Evolutionary conservation across 1,284 basidiomycete species (phyloP).

Genomic region (Ustilago loliicola): DNA sequence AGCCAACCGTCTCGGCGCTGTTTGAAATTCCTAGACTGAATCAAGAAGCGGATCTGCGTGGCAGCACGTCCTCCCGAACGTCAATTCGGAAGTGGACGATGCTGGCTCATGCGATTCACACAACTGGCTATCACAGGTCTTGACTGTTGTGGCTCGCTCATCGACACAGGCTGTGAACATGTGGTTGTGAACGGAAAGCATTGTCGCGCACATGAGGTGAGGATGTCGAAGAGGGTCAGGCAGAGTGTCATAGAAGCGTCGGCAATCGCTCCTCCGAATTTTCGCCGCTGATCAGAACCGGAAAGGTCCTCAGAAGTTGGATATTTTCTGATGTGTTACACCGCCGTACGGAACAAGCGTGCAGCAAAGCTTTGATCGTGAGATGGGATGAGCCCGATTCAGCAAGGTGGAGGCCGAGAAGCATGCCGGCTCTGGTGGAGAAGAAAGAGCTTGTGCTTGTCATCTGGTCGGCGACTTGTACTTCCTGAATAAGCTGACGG

Average conservation of each 20-base stretch:
- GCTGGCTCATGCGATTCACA: too few relatives aligned
- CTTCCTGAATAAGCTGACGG: background rate
- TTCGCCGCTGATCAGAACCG: background rate
- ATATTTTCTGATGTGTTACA: background rate
- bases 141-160: too few relatives aligned
- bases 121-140: too few relatives aligned
- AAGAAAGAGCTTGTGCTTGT: background rate
- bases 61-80: background rate
- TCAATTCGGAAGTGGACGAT: too few relatives aligned
- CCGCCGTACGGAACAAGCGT: background rate
- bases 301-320: conserved; percentile 2
- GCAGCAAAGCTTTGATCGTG: too few relatives aligned
- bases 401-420: background rate
- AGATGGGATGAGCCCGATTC: too few relatives aligned
- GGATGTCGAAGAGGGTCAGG: background rate
- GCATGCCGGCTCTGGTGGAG: background rate
- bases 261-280: background rate
- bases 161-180: too few relatives aligned
- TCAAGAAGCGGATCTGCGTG: background rate
- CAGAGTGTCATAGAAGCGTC: background rate
- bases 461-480: background rate
- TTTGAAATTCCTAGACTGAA: conserved; percentile 1
- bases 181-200: too few relatives aligned
- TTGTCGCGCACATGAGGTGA: background rate
- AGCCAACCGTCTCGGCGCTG: background rate